Conservation (phyloP, 306 rosid genomes). For the Senna tora region DNA sequence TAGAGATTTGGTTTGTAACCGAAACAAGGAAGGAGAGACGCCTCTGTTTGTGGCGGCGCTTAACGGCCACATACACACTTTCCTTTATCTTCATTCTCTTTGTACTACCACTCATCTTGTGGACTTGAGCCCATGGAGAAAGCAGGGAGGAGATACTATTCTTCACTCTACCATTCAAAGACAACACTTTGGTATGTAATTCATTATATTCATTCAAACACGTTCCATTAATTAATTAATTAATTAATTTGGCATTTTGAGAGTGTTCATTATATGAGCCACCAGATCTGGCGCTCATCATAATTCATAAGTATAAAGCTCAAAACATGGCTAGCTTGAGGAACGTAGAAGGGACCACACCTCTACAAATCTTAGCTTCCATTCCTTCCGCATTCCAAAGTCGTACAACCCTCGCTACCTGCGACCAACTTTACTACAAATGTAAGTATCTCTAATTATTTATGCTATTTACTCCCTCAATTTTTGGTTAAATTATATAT, state of each 20-base stretch:
- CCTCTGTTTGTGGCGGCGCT: constrained; percentile 2
- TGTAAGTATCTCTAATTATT: no score
- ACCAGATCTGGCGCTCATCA: constrained; percentile 54
- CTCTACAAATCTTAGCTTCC: constrained; percentile 50
- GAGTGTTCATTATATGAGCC: no score
- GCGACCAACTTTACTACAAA: constrained; percentile 26
- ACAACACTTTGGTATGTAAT: constrained; percentile 5
- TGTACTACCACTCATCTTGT: not conserved
- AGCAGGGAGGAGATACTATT: not conserved
- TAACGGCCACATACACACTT: constrained; percentile 21
- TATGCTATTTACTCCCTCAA: no score
- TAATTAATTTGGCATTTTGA: no score
- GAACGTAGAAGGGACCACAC: constrained; percentile 40
- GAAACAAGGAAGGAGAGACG: constrained; percentile 36
- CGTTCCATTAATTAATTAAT: no score
- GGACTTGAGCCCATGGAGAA: not conserved
- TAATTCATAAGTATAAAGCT: constrained; percentile 35
- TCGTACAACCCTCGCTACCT: constrained; percentile 40
- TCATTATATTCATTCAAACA: no score
- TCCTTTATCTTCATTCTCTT: constrained; percentile 35
- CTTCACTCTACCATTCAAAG: constrained; percentile 14
- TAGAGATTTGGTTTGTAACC: constrained; percentile 1
- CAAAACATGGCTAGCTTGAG: not conserved
- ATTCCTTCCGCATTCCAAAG: constrained; percentile 56
- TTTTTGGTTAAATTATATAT: no score